These are phyloP conservation scores for Nidularia pulvinata DNA, from an alignment of 768 basidiomycete genomes.

Conservation along the genomic window DNA sequence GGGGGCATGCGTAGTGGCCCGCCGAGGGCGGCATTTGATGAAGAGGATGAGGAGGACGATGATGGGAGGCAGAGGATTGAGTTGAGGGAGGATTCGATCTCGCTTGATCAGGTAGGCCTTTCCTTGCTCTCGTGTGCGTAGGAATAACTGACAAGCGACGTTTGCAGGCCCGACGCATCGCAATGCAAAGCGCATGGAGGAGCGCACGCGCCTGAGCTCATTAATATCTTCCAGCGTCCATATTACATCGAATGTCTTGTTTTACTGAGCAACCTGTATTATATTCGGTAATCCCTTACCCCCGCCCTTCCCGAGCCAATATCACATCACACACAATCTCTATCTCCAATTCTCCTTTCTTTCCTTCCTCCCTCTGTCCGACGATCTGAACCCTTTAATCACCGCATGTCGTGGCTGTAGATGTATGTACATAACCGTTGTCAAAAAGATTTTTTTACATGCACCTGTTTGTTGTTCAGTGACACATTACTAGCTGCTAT, in stretches of 20 bases:
- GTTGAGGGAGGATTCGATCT: slow-evolving; percentile 82
- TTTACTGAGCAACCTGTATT: not conserved
- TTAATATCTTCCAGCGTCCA: not conserved
- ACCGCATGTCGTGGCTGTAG: too few species aligned
- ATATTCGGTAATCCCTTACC: not conserved
- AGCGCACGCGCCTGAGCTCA: slow-evolving; percentile 49
- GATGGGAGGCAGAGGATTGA: slow-evolving; percentile 72
- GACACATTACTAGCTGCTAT: too few species aligned
- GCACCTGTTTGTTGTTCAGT: too few species aligned
- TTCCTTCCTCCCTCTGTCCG: too few species aligned
- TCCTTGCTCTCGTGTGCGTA: not conserved
- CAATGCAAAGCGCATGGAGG: slow-evolving; percentile 91
- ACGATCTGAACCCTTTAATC: too few species aligned
- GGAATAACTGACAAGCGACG: slow-evolving; percentile 3
- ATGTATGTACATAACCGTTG: too few species aligned
- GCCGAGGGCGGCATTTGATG: slow-evolving; percentile 35
- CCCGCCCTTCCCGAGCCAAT: too few species aligned
- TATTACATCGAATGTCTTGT: too few species aligned
- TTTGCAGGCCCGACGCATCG: slow-evolving; percentile 74
- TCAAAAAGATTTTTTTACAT: too few species aligned
- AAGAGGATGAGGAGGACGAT: slow-evolving; percentile 77
- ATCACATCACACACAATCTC: too few species aligned
- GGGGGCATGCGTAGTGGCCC: slow-evolving; percentile 63
- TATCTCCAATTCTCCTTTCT: too few species aligned
- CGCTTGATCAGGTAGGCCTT: slow-evolving; percentile 81